Evolutionary conservation across 345 rosid species (phyloP).

Genomic region (Syzygium grande): DNA sequence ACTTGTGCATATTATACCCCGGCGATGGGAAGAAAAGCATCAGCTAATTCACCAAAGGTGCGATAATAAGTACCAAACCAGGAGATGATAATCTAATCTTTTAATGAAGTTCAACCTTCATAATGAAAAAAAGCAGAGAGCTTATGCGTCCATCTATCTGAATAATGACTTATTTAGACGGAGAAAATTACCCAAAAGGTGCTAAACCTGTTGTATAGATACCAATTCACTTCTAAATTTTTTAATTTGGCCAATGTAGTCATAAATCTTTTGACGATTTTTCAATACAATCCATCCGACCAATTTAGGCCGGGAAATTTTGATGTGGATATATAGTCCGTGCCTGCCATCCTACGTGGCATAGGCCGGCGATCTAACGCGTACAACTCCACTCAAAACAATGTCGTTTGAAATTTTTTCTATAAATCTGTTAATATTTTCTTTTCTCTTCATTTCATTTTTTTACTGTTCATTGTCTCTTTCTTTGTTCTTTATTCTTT

Average conservation of each 20-base stretch:
- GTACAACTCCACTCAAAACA: background rate
- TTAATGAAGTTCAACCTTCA: background rate
- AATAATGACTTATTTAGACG: background rate
- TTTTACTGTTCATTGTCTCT: background rate
- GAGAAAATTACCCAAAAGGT: background rate
- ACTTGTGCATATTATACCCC: background rate
- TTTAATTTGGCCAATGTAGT: accelerated
- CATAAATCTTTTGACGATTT: background rate
- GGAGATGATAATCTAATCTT: background rate
- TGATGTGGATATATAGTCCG: background rate
- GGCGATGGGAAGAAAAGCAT: background rate
- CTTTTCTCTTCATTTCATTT: background rate
- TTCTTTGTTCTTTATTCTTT: background rate
- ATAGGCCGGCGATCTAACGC: accelerated
- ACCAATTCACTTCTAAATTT: accelerated
- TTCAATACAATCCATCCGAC: background rate
- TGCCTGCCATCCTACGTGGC: background rate
- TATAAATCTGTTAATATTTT: background rate
- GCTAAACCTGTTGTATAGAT: background rate
- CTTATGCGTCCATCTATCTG: background rate
- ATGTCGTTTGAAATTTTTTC: background rate
- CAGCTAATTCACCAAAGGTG: background rate
- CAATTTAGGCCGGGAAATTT: background rate
- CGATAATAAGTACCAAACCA: background rate
- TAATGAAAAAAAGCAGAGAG: background rate